Evolutionary conservation across 2,329 filamentous ascomycete species (phyloP).

Genomic region (Calonectria leucothoes): DNA sequence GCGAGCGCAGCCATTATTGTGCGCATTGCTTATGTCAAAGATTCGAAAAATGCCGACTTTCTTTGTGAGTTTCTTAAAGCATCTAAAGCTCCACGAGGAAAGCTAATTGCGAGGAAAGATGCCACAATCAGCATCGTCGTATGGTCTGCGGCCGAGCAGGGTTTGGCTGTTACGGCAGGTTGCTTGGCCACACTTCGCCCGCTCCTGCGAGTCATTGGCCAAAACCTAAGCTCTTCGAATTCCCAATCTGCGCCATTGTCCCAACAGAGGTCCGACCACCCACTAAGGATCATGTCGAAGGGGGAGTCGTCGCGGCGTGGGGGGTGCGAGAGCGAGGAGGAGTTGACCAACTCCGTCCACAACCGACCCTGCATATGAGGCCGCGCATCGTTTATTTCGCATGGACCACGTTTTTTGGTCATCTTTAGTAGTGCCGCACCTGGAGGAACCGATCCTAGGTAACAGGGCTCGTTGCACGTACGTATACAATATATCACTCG

Average conservation of each 20-base stretch:
- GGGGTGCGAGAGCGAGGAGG: neutral
- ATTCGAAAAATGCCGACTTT: conserved; percentile 54
- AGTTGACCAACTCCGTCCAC: neutral
- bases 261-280: neutral
- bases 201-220: conserved; percentile 49
- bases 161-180: conserved; percentile 60
- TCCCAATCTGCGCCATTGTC: neutral
- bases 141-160: conserved; percentile 61
- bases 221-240: neutral
- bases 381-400: neutral
- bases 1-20: conserved; percentile 58
- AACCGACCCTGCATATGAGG: neutral
- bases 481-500: neutral
- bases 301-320: neutral
- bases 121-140: conserved; percentile 58
- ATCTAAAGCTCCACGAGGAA: neutral
- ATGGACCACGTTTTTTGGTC: too few species aligned
- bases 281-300: neutral
- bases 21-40: conserved; percentile 52
- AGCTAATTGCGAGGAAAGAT: conserved; percentile 34
- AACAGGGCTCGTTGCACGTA: neutral
- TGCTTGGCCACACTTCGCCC: conserved; percentile 60
- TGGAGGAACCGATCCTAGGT: neutral
- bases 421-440: neutral
- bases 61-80: conserved; percentile 49